These are phyloP conservation scores for Cryptosporidium parvum DNA, from an alignment of 169 alveolate species.

Conservation along the genomic window DNA sequence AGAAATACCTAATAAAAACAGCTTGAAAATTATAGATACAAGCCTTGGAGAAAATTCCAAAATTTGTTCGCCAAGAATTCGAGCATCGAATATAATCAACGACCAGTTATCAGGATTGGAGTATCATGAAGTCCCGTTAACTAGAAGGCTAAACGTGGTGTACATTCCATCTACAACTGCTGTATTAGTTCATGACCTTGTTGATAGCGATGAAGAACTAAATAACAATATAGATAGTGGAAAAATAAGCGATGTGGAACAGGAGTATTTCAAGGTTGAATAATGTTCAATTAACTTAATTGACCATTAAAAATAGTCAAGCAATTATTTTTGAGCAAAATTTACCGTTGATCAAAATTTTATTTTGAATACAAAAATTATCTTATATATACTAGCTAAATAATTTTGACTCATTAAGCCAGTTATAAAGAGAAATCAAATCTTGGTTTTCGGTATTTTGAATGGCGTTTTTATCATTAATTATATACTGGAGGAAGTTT, in stretches of 20 bases:
- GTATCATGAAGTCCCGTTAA: constrained; percentile 71
- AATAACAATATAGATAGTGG: constrained; percentile 13
- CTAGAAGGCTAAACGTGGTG: constrained; percentile 61
- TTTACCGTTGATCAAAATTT: neutral
- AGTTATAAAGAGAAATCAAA: constrained; percentile 26
- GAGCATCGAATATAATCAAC: constrained; percentile 38
- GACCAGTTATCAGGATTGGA: constrained; percentile 40
- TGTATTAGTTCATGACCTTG: constrained; percentile 63
- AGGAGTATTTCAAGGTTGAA: constrained; percentile 42
- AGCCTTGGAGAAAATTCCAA: constrained; percentile 1
- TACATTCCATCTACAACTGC: constrained; percentile 71
- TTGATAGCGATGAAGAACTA: constrained; percentile 57
- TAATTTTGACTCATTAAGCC: constrained; percentile 29
- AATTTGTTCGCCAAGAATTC: constrained; percentile 67
- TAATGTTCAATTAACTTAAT: neutral
- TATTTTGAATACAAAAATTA: neutral
- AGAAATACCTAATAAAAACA: neutral
- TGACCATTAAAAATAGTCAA: neutral
- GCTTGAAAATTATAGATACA: neutral
- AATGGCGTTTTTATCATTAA: neutral
- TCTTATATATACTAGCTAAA: neutral
- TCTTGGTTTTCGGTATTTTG: constrained; percentile 15
- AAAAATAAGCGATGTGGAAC: constrained; percentile 65
- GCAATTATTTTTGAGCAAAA: no score
- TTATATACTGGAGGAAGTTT: constrained; percentile 23